Evolutionary conservation across 257 asterid species (phyloP), one percentile per base, ranked within the genome.

Genomic region (Solanum ahanhuiri): DNA sequence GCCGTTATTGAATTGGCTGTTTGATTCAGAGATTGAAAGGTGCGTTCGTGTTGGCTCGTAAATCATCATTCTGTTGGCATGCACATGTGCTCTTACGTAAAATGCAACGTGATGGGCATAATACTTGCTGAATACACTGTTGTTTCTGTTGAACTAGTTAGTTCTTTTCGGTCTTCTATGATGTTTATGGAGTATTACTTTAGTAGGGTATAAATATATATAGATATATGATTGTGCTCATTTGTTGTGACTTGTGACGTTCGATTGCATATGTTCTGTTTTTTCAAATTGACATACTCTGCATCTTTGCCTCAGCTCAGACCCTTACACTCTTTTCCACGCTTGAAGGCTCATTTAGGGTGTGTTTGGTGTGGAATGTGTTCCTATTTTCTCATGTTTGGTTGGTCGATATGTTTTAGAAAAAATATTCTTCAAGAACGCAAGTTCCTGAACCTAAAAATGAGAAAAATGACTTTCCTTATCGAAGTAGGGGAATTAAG

Each of bases 61-160:
- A 66, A 57, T 81, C 71, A 71, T 75, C 85, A 75, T 15, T 66
- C 57, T 63, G 43, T 39, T 34, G 67, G 9, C 51, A 71, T 63
- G 58, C 34, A 25, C 48, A 57, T 51, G 82, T 60, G 75, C 57
- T 85, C 70, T 77, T 22, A 70, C 66, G 84, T 85, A 85, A 41
- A 57, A 87, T 45, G 73, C 51, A 81, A 75, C 41, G 69, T 64
- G 86, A 86, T 86, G 90, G 82, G 66, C 48, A 76, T 43, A 69
- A 66, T 66, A 64, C 81, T 54, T 51, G 71, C 81, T 43, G 51
- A 31, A 71, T 54, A 57, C 63, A 83, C 81, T 87, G 83, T 73
- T 79, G 81, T 34, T 85, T 81, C 34, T 66, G 86, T 85, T 87
- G 87, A 48, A 89, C 73, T 37, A 82, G 43, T 31, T 87, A 28